Evolutionary conservation across 768 basidiomycete species (phyloP).

Genomic region (Paxillus rubicundulus): DNA sequence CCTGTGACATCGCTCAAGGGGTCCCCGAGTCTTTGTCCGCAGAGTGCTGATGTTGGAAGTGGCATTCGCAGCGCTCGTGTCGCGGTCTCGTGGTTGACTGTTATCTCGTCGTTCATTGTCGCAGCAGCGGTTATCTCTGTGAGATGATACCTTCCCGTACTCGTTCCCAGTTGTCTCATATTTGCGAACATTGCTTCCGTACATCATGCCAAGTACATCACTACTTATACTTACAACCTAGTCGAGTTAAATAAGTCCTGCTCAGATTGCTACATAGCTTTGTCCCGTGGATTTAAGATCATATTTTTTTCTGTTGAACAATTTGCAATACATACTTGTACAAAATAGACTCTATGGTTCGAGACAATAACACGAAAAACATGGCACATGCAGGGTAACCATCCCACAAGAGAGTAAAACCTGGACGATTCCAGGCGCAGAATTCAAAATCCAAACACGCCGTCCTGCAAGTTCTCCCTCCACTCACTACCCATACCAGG

Average conservation of each 20-base stretch:
- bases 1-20: constrained; percentile 27
- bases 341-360: no score
- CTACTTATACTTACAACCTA: not conserved
- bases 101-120: constrained; percentile 1
- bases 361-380: no score
- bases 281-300: constrained; percentile 4
- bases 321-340: no score
- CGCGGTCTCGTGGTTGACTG: constrained; percentile 7
- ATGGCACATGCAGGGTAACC: no score
- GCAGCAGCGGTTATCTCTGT: constrained; percentile 8
- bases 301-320: constrained; percentile 9
- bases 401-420: no score
- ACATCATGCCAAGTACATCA: constrained; percentile 1
- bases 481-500: constrained; percentile 50
- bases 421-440: not conserved
- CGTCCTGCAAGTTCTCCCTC: constrained; percentile 48
- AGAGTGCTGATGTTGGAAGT: constrained; percentile 6
- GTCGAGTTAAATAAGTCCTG: constrained; percentile 3
- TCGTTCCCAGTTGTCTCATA: not conserved
- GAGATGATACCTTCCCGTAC: not conserved
- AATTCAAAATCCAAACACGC: constrained; percentile 39
- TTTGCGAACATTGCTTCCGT: not conserved
- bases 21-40: constrained; percentile 18
- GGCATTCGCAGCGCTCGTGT: not conserved
- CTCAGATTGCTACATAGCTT: constrained; percentile 14